phyloP scores from a whole-genome alignment of 2,329 filamentous ascomycete species.

The Ceratocystis papillata region DNA sequence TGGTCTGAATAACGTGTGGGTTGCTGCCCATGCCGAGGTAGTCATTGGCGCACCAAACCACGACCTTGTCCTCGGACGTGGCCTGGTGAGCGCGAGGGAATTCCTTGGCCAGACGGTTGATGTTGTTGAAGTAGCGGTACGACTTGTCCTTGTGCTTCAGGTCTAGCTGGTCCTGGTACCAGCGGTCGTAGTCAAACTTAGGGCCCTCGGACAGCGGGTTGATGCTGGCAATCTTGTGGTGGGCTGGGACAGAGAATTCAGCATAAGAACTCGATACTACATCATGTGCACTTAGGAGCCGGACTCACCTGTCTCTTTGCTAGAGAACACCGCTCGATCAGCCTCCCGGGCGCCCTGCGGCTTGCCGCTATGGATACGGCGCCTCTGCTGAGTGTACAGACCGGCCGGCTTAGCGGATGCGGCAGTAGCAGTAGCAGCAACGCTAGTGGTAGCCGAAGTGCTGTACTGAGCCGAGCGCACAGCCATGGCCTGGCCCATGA shows the following conservation, averaged over 20 bases:
- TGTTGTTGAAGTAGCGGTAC: conserved; percentile 99
- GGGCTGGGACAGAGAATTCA: conserved; percentile 12
- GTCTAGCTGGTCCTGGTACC: conserved; percentile 79
- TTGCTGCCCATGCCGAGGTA: conserved; percentile 98
- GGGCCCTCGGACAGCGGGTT: conserved; percentile 30
- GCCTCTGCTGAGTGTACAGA: conserved; percentile 16
- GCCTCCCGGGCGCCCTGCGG: conserved; percentile 21
- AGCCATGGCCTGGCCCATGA: conserved; percentile 96
- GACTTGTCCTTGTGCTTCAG: conserved; percentile 99
- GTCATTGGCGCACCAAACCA: conserved; percentile 98
- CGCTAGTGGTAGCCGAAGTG: conserved; percentile 33
- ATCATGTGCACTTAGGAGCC: background rate
- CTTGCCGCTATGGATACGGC: conserved; percentile 17
- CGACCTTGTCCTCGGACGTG: conserved; percentile 70
- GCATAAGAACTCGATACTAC: background rate
- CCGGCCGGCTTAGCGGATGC: conserved; percentile 32
- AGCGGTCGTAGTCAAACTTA: conserved; percentile 82
- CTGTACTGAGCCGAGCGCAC: conserved; percentile 59
- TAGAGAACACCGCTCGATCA: conserved; percentile 23
- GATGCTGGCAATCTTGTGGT: conserved; percentile 25
- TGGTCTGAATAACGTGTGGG: conserved; percentile 69
- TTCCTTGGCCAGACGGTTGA: conserved; percentile 92
- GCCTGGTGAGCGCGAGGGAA: conserved; percentile 93
- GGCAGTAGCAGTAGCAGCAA: conserved; percentile 35
- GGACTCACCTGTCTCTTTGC: conserved; percentile 23